phyloP scores from a whole-genome alignment of 2,329 filamentous ascomycete species.

The Fusarium sp. region DNA sequence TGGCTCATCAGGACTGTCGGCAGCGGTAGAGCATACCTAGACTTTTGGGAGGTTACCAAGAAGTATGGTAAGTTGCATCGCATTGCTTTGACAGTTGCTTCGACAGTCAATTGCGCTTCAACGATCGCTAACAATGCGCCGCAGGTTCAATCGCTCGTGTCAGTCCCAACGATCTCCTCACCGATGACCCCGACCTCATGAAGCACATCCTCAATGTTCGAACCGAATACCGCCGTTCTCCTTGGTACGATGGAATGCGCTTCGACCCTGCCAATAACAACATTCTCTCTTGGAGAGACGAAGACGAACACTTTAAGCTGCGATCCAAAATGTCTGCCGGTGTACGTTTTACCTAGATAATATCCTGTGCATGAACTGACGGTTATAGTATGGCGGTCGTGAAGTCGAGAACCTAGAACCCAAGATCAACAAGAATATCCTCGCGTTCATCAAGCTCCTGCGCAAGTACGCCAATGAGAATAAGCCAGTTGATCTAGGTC shows the following conservation, averaged over 20 bases:
- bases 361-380: background rate
- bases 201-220: constrained; percentile 48
- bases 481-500: constrained; percentile 52
- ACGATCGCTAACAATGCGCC: background rate
- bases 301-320: constrained; percentile 53
- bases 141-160: constrained; percentile 50
- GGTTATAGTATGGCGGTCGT: constrained; percentile 56
- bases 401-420: constrained; percentile 60
- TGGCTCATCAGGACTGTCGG: constrained; percentile 49
- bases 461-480: constrained; percentile 16
- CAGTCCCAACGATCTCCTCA: constrained; percentile 53
- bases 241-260: constrained; percentile 59
- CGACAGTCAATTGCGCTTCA: background rate
- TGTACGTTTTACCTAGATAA: constrained; percentile 43
- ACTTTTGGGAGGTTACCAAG: constrained; percentile 48
- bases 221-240: constrained; percentile 47
- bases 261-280: constrained; percentile 61
- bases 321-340: constrained; percentile 60
- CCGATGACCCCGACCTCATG: constrained; percentile 51
- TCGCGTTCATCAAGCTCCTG: constrained; percentile 52
- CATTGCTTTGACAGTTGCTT: background rate
- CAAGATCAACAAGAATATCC: constrained; percentile 58
- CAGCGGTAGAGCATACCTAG: constrained; percentile 47
- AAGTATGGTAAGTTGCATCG: constrained; percentile 46
- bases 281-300: constrained; percentile 58